Evolutionary conservation across 352 stramenopile species (phyloP).

Genomic region (Phytophthora aleatoria): DNA sequence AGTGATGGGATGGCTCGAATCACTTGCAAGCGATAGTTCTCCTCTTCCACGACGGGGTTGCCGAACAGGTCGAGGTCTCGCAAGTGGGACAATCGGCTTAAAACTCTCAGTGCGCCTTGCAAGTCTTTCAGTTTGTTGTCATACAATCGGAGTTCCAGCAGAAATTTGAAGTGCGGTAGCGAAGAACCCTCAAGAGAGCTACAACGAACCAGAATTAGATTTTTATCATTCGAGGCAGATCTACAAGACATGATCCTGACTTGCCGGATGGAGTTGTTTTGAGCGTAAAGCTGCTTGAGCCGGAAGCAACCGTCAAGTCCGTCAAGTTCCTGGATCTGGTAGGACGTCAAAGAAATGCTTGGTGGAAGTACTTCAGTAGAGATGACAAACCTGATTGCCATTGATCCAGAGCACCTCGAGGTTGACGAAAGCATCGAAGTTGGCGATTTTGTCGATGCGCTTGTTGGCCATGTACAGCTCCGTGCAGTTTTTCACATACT

Average conservation of each 20-base stretch:
- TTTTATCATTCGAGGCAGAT: neutral
- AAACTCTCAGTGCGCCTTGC: slow-evolving; percentile 46
- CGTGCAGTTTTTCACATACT: slow-evolving; percentile 90
- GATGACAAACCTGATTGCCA: slow-evolving; percentile 62
- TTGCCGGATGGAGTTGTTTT: slow-evolving; percentile 85
- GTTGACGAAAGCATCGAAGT: slow-evolving; percentile 90
- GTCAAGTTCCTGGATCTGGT: slow-evolving; percentile 60
- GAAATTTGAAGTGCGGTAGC: slow-evolving; percentile 73
- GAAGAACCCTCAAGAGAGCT: slow-evolving; percentile 57
- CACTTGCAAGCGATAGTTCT: slow-evolving; percentile 85
- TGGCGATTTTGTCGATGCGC: slow-evolving; percentile 74
- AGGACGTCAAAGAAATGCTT: neutral
- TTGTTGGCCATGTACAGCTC: slow-evolving; percentile 86
- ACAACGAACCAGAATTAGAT: neutral
- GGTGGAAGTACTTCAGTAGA: neutral
- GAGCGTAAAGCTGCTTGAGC: slow-evolving; percentile 88
- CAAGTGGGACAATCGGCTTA: slow-evolving; percentile 68
- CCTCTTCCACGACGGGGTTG: slow-evolving; percentile 83
- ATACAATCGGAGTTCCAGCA: slow-evolving; percentile 78
- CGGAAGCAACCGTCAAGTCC: slow-evolving; percentile 85
- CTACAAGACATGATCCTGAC: neutral
- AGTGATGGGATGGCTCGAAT: slow-evolving; percentile 78
- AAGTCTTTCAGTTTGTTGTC: slow-evolving; percentile 86
- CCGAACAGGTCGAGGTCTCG: slow-evolving; percentile 81
- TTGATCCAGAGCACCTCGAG: slow-evolving; percentile 92